phyloP scores from a whole-genome alignment of 2,329 filamentous ascomycete species.

The Aspergillus phoenicis region DNA sequence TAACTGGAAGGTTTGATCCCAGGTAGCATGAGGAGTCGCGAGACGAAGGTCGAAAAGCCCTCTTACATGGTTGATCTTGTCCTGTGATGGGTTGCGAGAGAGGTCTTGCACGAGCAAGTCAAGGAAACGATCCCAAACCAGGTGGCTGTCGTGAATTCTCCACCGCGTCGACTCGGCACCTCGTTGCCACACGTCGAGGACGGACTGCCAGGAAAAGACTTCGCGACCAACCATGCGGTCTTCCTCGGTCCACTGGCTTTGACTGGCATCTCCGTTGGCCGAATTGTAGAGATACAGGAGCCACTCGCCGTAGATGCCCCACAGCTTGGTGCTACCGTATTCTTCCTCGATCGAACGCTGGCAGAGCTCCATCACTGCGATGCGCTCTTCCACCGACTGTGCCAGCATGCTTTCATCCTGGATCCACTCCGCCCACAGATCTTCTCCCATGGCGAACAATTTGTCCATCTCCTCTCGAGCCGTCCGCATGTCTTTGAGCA shows the following conservation, averaged over 20 bases:
- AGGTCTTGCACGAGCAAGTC: conserved; percentile 58
- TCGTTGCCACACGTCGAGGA: conserved; percentile 59
- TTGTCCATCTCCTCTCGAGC: conserved; percentile 62
- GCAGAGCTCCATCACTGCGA: conserved; percentile 62
- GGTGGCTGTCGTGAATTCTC: conserved; percentile 63
- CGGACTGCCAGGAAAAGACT: conserved; percentile 59
- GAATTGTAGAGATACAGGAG: conserved; percentile 59
- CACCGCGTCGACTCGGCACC: conserved; percentile 61
- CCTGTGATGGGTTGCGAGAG: conserved; percentile 48
- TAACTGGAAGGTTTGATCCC: conserved; percentile 60
- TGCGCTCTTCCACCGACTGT: conserved; percentile 57
- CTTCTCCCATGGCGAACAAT: conserved; percentile 65
- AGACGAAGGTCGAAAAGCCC: conserved; percentile 58
- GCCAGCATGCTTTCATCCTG: conserved; percentile 64
- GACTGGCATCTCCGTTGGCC: conserved; percentile 46
- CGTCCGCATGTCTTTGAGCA: conserved; percentile 49
- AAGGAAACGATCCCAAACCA: conserved; percentile 64
- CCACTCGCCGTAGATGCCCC: conserved; percentile 65
- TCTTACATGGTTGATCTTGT: conserved; percentile 53
- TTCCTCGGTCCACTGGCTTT: conserved; percentile 54
- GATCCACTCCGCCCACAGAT: conserved; percentile 65
- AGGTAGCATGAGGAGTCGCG: conserved; percentile 60
- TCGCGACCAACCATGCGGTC: conserved; percentile 61
- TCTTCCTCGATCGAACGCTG: conserved; percentile 63
- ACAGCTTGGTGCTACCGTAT: conserved; percentile 62